Conservation (phyloP, 345 rosid species). For the Mallotus nudiflorus region DNA sequence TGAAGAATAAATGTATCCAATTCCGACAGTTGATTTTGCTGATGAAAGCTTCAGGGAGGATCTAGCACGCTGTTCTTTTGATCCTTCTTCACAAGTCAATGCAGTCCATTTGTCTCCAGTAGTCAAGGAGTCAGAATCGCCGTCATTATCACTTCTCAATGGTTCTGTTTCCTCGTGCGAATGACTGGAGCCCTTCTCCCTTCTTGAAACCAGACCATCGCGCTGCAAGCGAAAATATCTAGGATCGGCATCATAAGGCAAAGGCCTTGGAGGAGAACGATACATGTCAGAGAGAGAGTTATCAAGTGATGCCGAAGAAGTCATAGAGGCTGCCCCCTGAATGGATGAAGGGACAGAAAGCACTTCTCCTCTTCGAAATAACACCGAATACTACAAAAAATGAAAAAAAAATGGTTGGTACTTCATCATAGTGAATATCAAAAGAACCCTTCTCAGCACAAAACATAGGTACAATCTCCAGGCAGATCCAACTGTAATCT, state of each 20-base stretch:
- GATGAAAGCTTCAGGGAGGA: conserved; percentile 51
- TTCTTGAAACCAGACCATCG: conserved; percentile 61
- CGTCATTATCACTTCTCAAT: conserved; percentile 58
- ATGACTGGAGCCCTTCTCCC: conserved; percentile 91
- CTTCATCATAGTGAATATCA: conserved; percentile 12
- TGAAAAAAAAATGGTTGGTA: conserved; percentile 18
- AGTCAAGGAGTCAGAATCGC: conserved; percentile 55
- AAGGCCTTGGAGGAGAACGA: conserved; percentile 89
- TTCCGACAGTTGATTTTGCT: conserved; percentile 43
- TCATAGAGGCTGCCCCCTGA: conserved; percentile 66
- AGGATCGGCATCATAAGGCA: conserved; percentile 89
- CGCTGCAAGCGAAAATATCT: conserved; percentile 55
- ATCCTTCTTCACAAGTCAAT: conserved; percentile 57
- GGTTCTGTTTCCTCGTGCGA: conserved; percentile 83
- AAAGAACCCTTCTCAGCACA: background rate
- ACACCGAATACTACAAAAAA: conserved; percentile 54
- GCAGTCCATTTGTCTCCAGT: conserved; percentile 68
- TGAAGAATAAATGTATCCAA: conserved; percentile 47
- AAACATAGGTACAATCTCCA: conserved; percentile 9
- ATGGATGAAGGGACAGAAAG: conserved; percentile 73
- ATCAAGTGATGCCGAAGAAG: conserved; percentile 64
- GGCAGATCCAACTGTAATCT: conserved; percentile 12
- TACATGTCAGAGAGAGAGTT: conserved; percentile 83
- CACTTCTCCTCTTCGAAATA: conserved; percentile 77
- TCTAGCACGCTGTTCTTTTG: conserved; percentile 53